Percentiles rank a stretch among this genome's conserved stretches.
These are phyloP conservation scores for Sechiopsis laciniata DNA, from an alignment of 306 rosid species.

Conservation along the genomic window DNA sequence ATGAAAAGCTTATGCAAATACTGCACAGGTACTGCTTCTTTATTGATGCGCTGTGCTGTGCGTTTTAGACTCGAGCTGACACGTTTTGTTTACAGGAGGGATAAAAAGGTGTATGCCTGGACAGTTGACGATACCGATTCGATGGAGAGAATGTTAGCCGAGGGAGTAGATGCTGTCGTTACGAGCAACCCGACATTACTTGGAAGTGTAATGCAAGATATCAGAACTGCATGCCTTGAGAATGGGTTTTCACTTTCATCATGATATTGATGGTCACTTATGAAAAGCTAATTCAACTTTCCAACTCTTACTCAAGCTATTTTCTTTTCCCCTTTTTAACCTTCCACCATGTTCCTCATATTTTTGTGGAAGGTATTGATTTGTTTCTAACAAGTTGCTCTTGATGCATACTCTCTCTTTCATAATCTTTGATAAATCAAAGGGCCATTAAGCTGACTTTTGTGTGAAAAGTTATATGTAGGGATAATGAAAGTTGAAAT, in stretches of 20 bases:
- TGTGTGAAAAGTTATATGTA: no score
- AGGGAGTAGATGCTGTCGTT: constrained; percentile 69
- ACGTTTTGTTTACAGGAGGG: constrained; percentile 41
- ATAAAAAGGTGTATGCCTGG: constrained; percentile 79
- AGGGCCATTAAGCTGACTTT: no score
- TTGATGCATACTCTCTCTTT: background rate
- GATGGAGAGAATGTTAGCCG: constrained; percentile 57
- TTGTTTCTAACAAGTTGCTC: background rate
- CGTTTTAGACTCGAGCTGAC: background rate
- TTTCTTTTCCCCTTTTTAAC: background rate
- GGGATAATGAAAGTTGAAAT: no score
- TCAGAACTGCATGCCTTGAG: constrained; percentile 60
- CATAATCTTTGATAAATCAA: no score
- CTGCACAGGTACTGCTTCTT: constrained; percentile 43
- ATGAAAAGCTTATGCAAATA: constrained; percentile 60
- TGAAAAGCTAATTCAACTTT: background rate
- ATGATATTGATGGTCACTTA: background rate
- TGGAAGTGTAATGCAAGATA: constrained; percentile 65
- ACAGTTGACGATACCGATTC: constrained; percentile 73
- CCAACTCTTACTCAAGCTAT: background rate
- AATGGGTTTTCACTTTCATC: constrained; percentile 55
- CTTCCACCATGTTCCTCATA: background rate
- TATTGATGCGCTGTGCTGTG: background rate
- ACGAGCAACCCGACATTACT: constrained; percentile 72
- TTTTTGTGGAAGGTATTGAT: background rate